phyloP scores from a whole-genome alignment of 1,284 basidiomycete species.

The Leccinum pachyderme region DNA sequence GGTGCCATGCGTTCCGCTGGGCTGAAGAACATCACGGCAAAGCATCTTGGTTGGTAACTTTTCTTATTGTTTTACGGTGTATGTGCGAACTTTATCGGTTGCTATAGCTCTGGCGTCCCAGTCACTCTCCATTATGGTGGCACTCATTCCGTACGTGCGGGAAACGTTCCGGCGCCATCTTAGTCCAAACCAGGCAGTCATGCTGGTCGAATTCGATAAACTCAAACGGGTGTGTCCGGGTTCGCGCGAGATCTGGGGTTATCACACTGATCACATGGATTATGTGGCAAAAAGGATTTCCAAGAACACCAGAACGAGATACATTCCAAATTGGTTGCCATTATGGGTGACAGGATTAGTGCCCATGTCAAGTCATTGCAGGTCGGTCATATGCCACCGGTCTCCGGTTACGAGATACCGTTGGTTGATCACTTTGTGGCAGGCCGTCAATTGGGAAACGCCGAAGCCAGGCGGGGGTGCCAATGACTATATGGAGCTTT shows the following conservation, averaged over 20 bases:
- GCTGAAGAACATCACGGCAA: slow-evolving; percentile 97
- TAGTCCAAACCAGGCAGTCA: slow-evolving; percentile 90
- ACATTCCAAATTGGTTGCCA: slow-evolving; percentile 94
- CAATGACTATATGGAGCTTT: slow-evolving; percentile 85
- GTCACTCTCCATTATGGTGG: slow-evolving; percentile 90
- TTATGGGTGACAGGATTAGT: slow-evolving; percentile 94
- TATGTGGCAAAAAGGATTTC: slow-evolving; percentile 67
- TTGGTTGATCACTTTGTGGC: slow-evolving; percentile 6
- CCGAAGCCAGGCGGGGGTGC: slow-evolving; percentile 54
- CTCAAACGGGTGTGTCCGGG: slow-evolving; percentile 75
- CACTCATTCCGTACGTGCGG: slow-evolving; percentile 94
- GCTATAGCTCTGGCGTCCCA: slow-evolving; percentile 88
- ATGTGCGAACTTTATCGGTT: slow-evolving; percentile 11
- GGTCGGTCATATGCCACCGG: slow-evolving; percentile 40
- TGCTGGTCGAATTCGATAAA: slow-evolving; percentile 98
- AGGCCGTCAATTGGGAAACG: slow-evolving; percentile 78
- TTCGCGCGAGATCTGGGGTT: slow-evolving; percentile 3
- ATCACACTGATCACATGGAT: slow-evolving; percentile 16
- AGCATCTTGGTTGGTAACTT: slow-evolving; percentile 74
- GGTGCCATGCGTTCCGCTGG: slow-evolving; percentile 98
- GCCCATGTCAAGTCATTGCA: slow-evolving; percentile 83
- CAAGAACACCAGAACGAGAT: slow-evolving; percentile 99
- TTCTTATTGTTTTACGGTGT: slow-evolving; percentile 12
- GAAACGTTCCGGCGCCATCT: slow-evolving; percentile 93
- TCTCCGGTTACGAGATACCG: background rate